Evolutionary conservation across 2,329 filamentous ascomycete species (phyloP), one percentile per base, ranked within the genome.

Genomic region (Fusarium sp.): DNA sequence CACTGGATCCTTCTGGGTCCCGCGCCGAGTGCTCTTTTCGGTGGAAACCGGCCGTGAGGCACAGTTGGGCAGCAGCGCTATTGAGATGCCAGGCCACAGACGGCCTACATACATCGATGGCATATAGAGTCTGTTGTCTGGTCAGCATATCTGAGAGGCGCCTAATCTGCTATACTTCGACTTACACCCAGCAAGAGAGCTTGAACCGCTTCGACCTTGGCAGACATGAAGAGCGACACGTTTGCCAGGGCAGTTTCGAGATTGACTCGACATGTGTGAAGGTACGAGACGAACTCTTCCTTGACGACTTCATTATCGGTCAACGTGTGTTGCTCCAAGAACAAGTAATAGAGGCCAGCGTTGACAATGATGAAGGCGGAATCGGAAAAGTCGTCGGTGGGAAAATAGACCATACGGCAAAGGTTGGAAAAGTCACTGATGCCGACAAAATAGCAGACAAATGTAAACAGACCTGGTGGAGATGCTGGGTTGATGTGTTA

Each of bases 1-100:
- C 77, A 64, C 82, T 79, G 37, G 78, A 75, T 27, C 74, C 77
- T 10, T 78, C 76, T 9, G 81, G 71, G 58, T 84, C 82, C 76
- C 79, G 42, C 80, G 81, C 29, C 9, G 70, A 59, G 20, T 75
- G 72, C 6, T 75, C 72, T 14, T 79, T 76, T 59, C 88, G 86
- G 77, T 92, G 91, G 69, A 90, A 91, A 4, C 91, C 91, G 5
- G 92, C 86, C 0, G 88, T 88, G 74, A 91, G 89, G 71, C 89
- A 91, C 62, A 93, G 83, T 61, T 89, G 86, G 14, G 88, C 87
- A 0, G 90, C 91, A 20, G 87, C 86, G 8, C 87, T 88, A 27
- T 87, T 88, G 20, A 93, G 82, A n/a, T 89, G 88, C 87, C 90
- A 91, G n/a, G 89, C 89, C 5, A 93, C 84, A 0, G 89, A 90